Conservation (phyloP, 768 basidiomycete species). For the Hysterangium stoloniferum region DNA sequence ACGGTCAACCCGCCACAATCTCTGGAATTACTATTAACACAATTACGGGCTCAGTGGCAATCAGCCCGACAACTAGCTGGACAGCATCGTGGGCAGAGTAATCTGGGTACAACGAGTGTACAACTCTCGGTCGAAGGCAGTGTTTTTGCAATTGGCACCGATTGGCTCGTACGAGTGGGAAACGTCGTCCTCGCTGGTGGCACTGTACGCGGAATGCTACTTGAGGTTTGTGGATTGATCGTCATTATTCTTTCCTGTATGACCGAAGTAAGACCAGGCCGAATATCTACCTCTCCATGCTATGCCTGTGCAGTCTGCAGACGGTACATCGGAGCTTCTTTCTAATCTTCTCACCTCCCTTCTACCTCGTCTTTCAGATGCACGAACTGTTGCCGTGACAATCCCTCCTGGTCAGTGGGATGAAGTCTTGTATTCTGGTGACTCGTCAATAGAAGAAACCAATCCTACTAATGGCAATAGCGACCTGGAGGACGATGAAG, state of each 20-base stretch:
- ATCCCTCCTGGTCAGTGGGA: slow-evolving; percentile 76
- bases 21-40: slow-evolving; percentile 65
- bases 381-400: slow-evolving; percentile 69
- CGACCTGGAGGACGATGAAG: slow-evolving; percentile 19
- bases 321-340: slow-evolving; percentile 65
- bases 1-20: slow-evolving; percentile 68
- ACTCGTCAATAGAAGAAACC: slow-evolving; percentile 34
- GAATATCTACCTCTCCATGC: slow-evolving; percentile 76
- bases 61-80: slow-evolving; percentile 49
- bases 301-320: slow-evolving; percentile 53
- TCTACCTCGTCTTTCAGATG: slow-evolving; percentile 63
- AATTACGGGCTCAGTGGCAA: slow-evolving; percentile 71
- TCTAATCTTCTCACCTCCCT: slow-evolving; percentile 70
- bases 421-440: slow-evolving; percentile 66
- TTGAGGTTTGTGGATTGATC: slow-evolving; percentile 47
- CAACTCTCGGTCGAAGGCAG: slow-evolving; percentile 69
- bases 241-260: slow-evolving; percentile 1
- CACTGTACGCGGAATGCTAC: slow-evolving; percentile 72
- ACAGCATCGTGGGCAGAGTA: slow-evolving; percentile 8
- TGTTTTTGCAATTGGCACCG: slow-evolving; percentile 68
- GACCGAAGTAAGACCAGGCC: slow-evolving; percentile 36
- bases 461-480: slow-evolving; percentile 20
- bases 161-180: slow-evolving; percentile 76
- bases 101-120: slow-evolving; percentile 30
- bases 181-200: slow-evolving; percentile 73